Evolutionary conservation across 305 asterid genomes (phyloP).

Genomic region (Fraxinus sp.): DNA sequence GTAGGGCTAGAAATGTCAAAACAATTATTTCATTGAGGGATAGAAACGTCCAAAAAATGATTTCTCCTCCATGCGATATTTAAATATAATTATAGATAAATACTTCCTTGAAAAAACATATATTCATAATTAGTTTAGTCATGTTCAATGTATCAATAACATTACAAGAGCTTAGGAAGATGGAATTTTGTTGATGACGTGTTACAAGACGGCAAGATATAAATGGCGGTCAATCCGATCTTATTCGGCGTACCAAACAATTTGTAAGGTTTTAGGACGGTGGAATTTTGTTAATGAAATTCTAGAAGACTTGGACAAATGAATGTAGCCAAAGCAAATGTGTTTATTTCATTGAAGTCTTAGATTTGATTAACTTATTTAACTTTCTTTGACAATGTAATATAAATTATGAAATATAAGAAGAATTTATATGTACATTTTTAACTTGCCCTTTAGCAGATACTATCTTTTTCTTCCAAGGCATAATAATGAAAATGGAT

Average conservation of each 20-base stretch:
- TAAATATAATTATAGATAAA: no score
- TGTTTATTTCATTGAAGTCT: background rate
- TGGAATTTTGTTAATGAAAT: background rate
- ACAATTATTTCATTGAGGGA: no score
- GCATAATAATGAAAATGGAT: no score
- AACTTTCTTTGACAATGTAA: background rate
- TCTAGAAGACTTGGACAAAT: background rate
- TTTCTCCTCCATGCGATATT: no score
- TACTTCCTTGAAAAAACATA: no score
- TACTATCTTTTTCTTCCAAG: no score
- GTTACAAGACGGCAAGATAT: background rate
- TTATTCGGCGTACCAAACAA: background rate
- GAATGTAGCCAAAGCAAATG: background rate
- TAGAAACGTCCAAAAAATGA: no score
- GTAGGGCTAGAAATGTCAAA: no score
- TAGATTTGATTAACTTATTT: no score
- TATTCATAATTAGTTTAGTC: background rate
- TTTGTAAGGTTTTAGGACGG: background rate
- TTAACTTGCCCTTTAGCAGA: background rate
- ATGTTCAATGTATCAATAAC: background rate
- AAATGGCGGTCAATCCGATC: background rate
- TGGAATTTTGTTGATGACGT: background rate
- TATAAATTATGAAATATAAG: background rate
- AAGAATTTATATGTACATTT: no score
- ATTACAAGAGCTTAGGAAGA: background rate